A percentile compares a stretch with the other conserved stretches of the same genome.
phyloP scores from a whole-genome alignment of 2,329 filamentous ascomycete species.

The Cercospora sojina region DNA sequence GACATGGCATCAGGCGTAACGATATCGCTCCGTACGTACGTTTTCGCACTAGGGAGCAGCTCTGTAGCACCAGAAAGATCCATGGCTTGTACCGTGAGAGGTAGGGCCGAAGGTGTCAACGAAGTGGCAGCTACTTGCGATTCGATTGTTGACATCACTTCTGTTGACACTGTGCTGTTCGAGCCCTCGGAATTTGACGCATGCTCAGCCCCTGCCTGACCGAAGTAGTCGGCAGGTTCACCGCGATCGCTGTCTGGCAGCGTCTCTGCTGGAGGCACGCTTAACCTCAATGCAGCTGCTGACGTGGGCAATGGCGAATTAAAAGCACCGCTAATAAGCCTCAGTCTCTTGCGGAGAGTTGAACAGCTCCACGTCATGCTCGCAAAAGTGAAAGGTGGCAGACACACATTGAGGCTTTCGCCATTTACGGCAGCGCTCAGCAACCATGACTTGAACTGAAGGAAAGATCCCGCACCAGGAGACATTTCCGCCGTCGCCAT shows the following conservation, averaged over 20 bases:
- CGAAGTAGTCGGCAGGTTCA: slow-evolving; percentile 36
- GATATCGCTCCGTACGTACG: slow-evolving; percentile 29
- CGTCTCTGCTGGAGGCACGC: slow-evolving; percentile 21
- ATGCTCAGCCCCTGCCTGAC: slow-evolving; percentile 13
- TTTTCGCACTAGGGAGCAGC: slow-evolving; percentile 26
- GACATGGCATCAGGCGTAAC: slow-evolving; percentile 21
- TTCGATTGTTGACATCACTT: slow-evolving; percentile 32
- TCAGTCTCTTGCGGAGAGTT: slow-evolving; percentile 66
- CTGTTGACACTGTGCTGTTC: slow-evolving; percentile 13
- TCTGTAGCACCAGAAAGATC: slow-evolving; percentile 28
- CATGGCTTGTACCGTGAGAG: slow-evolving; percentile 11
- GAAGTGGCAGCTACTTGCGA: not conserved
- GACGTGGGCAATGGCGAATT: slow-evolving; percentile 23
- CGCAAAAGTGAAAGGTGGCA: slow-evolving; percentile 60
- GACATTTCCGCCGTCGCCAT: slow-evolving; percentile 43
- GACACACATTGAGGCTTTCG: slow-evolving; percentile 54
- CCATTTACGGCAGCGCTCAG: slow-evolving; percentile 56
- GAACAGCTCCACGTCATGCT: slow-evolving; percentile 69
- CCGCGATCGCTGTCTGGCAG: slow-evolving; percentile 4
- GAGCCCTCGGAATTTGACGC: slow-evolving; percentile 14
- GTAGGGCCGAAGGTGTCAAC: not conserved
- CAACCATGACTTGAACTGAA: slow-evolving; percentile 69
- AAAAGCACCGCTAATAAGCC: slow-evolving; percentile 61
- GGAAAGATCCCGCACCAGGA: slow-evolving; percentile 51
- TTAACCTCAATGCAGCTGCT: slow-evolving; percentile 31